These are phyloP conservation scores for Maudiozyma barnettii DNA, from an alignment of 805 yeast genomes.

Conservation along the genomic window DNA sequence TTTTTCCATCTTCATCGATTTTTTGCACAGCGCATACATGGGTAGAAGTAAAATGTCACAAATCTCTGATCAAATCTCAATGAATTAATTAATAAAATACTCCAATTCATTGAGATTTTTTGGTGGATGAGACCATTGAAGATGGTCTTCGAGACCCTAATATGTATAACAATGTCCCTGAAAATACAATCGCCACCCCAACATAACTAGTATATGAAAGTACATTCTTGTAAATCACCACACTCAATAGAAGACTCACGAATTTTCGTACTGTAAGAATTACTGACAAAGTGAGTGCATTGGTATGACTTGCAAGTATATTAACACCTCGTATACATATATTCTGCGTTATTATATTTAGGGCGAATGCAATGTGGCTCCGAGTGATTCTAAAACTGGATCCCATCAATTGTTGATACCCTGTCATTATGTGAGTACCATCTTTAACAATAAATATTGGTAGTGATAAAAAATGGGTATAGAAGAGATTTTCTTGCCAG, in stretches of 20 bases:
- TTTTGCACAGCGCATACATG: too few relatives aligned
- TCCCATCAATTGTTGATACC: conserved; percentile 1
- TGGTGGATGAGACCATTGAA: too few relatives aligned
- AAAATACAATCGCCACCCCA: conserved; percentile 45
- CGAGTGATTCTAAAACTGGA: conserved; percentile 5
- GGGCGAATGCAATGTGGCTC: conserved; percentile 24
- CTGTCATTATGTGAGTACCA: conserved; percentile 25
- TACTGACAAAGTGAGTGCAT: conserved; percentile 57
- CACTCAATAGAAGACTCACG: conserved; percentile 47
- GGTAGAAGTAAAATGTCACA: too few relatives aligned
- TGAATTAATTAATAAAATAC: too few relatives aligned
- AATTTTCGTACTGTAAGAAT: conserved; percentile 54
- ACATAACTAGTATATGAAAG: conserved; percentile 31
- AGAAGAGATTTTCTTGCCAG: conserved; percentile 61
- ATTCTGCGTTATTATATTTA: conserved; percentile 46
- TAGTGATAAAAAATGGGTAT: conserved; percentile 45
- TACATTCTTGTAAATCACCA: conserved; percentile 40
- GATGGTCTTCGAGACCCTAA: conserved; percentile 7
- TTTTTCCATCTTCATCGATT: too few relatives aligned
- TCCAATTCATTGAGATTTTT: too few relatives aligned
- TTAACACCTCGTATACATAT: conserved; percentile 63
- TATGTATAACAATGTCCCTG: conserved; percentile 44
- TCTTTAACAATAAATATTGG: conserved; percentile 40
- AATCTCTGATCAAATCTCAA: too few relatives aligned
- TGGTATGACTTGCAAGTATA: conserved; percentile 43